These are phyloP conservation scores for Penstemon barbatus DNA, from an alignment of 257 asterid genomes.

Conservation along the genomic window DNA sequence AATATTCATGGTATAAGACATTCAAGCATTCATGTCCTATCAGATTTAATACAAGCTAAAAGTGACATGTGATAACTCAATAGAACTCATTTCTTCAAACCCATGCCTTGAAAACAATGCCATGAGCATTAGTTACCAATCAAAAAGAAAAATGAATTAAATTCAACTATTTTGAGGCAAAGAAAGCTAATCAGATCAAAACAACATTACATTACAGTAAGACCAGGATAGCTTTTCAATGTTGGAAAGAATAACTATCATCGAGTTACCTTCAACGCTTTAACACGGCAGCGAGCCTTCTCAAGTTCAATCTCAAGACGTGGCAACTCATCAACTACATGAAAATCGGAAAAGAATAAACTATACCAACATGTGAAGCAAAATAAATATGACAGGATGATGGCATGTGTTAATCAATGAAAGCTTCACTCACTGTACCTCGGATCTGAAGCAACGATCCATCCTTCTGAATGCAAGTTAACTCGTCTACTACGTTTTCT, in stretches of 20 bases:
- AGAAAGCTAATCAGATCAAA: slow-evolving; percentile 9
- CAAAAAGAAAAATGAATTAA: slow-evolving; percentile 12
- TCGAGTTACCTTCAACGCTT: slow-evolving; percentile 67
- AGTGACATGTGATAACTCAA: not conserved
- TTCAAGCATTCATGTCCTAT: not conserved
- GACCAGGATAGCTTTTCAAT: slow-evolving; percentile 14
- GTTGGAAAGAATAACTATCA: slow-evolving; percentile 19
- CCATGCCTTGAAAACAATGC: not conserved
- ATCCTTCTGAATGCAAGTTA: slow-evolving; percentile 62
- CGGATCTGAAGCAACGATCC: slow-evolving; percentile 64
- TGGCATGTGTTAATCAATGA: slow-evolving; percentile 12
- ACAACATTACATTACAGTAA: slow-evolving; percentile 11
- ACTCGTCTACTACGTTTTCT: slow-evolving; percentile 61
- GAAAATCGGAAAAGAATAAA: slow-evolving; percentile 25
- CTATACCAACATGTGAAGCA: slow-evolving; percentile 10
- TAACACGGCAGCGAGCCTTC: slow-evolving; percentile 77
- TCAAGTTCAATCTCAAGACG: slow-evolving; percentile 69
- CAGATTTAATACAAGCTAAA: not conserved
- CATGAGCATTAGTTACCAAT: slow-evolving; percentile 10
- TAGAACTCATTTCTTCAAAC: slow-evolving; percentile 18
- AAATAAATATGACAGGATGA: slow-evolving; percentile 8
- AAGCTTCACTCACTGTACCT: slow-evolving; percentile 45
- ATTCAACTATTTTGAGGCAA: slow-evolving; percentile 13
- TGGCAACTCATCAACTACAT: slow-evolving; percentile 70
- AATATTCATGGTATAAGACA: too few relatives aligned